These are phyloP conservation scores for Penstemon barbatus DNA, from an alignment of 257 asterid species.

Conservation along the genomic window DNA sequence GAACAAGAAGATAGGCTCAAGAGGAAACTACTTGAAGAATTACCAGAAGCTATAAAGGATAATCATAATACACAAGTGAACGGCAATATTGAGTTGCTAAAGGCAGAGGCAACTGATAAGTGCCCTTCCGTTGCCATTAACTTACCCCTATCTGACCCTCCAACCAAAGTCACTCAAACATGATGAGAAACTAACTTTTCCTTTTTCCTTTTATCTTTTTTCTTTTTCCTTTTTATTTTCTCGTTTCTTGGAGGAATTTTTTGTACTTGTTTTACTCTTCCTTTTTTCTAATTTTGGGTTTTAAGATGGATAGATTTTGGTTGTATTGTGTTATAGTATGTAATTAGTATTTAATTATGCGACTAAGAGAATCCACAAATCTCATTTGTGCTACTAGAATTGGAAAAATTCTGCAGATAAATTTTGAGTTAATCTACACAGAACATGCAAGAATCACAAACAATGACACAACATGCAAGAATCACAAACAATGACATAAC, in stretches of 20 bases:
- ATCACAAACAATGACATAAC: neutral
- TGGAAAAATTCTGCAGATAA: neutral
- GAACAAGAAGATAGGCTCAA: constrained; percentile 34
- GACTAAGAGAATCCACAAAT: constrained; percentile 21
- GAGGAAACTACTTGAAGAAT: constrained; percentile 25
- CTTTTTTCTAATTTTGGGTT: constrained; percentile 6
- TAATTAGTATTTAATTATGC: constrained; percentile 20
- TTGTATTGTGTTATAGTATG: constrained; percentile 29
- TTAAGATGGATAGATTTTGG: constrained; percentile 34
- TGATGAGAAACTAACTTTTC: neutral
- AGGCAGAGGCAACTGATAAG: constrained; percentile 16
- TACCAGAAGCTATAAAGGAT: constrained; percentile 48
- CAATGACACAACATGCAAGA: neutral
- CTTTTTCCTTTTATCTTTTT: constrained; percentile 6
- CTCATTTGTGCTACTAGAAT: constrained; percentile 17
- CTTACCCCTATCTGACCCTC: constrained; percentile 23
- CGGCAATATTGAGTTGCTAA: constrained; percentile 22
- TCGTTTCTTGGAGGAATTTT: no score
- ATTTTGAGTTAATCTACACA: neutral
- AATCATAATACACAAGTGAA: constrained; percentile 22
- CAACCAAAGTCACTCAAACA: constrained; percentile 28
- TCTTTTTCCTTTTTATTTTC: constrained; percentile 1
- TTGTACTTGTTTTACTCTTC: neutral
- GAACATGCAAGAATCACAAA: neutral
- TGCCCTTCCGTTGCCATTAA: constrained; percentile 38